Conservation (phyloP, 805 yeast genomes). For the Hanseniaspora vineae region DNA sequence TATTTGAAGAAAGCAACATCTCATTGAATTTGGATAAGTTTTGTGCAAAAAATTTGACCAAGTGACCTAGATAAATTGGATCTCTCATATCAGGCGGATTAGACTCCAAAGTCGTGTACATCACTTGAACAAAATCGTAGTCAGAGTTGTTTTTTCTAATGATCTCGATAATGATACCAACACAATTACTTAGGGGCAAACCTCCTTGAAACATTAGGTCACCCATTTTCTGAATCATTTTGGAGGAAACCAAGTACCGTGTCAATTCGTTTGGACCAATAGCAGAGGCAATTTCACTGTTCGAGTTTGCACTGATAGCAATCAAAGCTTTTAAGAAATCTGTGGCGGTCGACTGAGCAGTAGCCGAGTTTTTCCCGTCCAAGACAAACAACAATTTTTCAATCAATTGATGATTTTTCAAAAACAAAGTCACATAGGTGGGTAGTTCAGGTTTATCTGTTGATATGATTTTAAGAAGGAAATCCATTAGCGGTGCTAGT, state of each 20-base stretch:
- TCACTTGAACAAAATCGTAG: constrained; percentile 80
- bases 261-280: constrained; percentile 94
- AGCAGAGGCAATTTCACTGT: constrained; percentile 74
- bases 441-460: constrained; percentile 86
- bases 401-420: constrained; percentile 62
- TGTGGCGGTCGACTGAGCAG: constrained; percentile 85
- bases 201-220: constrained; percentile 72
- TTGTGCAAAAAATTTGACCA: constrained; percentile 66
- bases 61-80: constrained; percentile 81
- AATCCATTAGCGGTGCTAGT: constrained; percentile 90
- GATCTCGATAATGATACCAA: constrained; percentile 85
- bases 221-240: constrained; percentile 53
- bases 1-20: constrained; percentile 34
- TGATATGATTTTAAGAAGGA: constrained; percentile 74
- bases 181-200: constrained; percentile 85
- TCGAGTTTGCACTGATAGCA: constrained; percentile 85
- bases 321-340: constrained; percentile 91
- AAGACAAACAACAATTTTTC: constrained; percentile 59
- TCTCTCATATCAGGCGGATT: constrained; percentile 91
- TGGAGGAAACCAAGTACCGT: constrained; percentile 73
- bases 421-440: constrained; percentile 69
- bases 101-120: constrained; percentile 67
- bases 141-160: constrained; percentile 94
- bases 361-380: constrained; percentile 52
- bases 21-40: constrained; percentile 51